Percentiles rank a stretch among this genome's conserved stretches.
phyloP scores from a whole-genome alignment of 225 moss, liverwort and hornwort genomes.

The Thuidium tamariscinum region DNA sequence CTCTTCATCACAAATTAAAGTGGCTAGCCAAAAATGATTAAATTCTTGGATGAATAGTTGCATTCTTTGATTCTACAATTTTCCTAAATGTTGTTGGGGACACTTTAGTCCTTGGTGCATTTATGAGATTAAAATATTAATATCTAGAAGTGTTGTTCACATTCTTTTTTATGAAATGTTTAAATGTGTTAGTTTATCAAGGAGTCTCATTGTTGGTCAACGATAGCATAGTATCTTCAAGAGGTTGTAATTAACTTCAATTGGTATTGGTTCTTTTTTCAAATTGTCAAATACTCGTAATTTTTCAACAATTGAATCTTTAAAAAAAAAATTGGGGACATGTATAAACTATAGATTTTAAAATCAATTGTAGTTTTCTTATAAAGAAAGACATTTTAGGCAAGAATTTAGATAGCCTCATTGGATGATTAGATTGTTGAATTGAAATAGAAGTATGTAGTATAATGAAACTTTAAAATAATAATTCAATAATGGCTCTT shows the following conservation, averaged over 20 bases:
- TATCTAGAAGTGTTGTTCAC: neutral
- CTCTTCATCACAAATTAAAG: neutral
- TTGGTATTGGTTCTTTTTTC: neutral
- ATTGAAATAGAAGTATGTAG: neutral
- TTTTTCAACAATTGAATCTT: neutral
- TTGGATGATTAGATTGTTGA: neutral
- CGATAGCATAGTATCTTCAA: fast-evolving
- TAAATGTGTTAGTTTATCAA: neutral
- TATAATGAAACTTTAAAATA: neutral
- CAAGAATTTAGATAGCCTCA: neutral
- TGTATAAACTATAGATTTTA: no score
- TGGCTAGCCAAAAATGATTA: fast-evolving
- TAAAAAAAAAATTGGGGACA: no score
- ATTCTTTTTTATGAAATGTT: neutral
- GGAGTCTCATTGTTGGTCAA: neutral
- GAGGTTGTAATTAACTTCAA: no score
- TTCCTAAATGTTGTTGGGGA: neutral
- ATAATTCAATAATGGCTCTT: neutral
- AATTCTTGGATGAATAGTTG: neutral
- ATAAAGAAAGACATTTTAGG: fast-evolving
- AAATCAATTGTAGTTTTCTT: neutral
- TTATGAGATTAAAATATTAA: fast-evolving
- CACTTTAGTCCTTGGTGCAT: neutral
- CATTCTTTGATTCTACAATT: fast-evolving
- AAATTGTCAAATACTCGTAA: neutral